These are phyloP conservation scores for Plasmodium knowlesi DNA, from an alignment of 169 alveolate species.

Conservation along the genomic window DNA sequence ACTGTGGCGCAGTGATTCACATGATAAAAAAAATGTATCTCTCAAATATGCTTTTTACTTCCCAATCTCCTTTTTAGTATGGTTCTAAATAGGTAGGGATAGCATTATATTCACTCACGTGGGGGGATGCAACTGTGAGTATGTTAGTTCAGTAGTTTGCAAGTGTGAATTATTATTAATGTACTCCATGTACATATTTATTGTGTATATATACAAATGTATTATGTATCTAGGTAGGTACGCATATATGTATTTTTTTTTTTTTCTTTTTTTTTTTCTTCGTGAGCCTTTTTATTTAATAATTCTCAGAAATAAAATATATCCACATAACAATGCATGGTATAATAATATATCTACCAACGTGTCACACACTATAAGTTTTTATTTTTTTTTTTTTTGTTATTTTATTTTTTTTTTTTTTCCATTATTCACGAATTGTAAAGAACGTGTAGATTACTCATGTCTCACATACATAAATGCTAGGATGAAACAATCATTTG, in stretches of 20 bases:
- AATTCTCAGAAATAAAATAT: background rate
- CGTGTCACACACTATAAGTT: background rate
- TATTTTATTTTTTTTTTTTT: background rate
- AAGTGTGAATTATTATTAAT: too few relatives aligned
- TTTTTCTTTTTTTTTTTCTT: background rate
- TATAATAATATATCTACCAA: background rate
- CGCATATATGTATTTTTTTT: background rate
- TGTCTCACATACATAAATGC: slow-evolving; percentile 1
- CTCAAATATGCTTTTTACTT: background rate
- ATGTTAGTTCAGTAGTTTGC: background rate
- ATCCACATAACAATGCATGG: background rate
- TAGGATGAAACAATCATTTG: slow-evolving; percentile 1
- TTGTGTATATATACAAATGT: background rate
- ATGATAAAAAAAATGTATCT: background rate
- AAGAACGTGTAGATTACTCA: background rate
- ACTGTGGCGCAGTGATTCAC: background rate
- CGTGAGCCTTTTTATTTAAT: background rate
- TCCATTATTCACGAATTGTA: background rate
- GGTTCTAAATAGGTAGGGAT: background rate
- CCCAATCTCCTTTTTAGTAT: background rate
- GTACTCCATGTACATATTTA: background rate
- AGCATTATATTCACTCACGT: background rate
- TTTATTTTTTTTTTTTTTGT: background rate
- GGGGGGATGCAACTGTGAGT: background rate
- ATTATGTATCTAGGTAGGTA: background rate